Conservation (phyloP, 441 rosid species). For the Populus hybrid region DNA sequence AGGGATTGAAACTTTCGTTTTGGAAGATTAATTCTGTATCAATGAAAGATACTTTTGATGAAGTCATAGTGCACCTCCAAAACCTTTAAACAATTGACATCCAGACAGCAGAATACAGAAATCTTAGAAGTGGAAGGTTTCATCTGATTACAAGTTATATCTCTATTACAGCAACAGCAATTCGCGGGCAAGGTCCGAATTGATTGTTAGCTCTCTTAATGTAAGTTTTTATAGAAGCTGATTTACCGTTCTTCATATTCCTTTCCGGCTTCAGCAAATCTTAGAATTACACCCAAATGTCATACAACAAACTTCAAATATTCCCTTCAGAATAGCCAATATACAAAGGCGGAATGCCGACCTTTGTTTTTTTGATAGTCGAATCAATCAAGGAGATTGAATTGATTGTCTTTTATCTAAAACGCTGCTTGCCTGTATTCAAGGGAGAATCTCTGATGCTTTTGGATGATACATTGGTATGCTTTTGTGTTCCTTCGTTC, state of each 20-base stretch:
- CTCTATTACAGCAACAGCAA: conserved; percentile 31
- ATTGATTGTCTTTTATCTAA: conserved; percentile 29
- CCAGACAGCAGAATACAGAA: conserved; percentile 29
- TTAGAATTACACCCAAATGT: conserved; percentile 32
- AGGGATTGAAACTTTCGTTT: neutral
- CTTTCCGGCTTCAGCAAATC: conserved; percentile 23
- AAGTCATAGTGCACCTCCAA: conserved; percentile 14
- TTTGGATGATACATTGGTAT: conserved; percentile 31
- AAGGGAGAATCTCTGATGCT: conserved; percentile 51
- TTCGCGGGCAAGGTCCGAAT: conserved; percentile 23
- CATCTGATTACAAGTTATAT: conserved; percentile 35
- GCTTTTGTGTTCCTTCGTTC: conserved; percentile 40
- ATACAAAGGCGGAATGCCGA: conserved; percentile 15
- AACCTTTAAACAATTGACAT: conserved; percentile 26
- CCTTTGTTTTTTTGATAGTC: conserved; percentile 22
- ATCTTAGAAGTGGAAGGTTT: conserved; percentile 25
- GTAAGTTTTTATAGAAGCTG: conserved; percentile 23
- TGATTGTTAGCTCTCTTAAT: conserved; percentile 39
- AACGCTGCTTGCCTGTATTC: conserved; percentile 51
- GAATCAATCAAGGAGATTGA: conserved; percentile 25
- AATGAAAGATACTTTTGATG: neutral
- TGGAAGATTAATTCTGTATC: neutral
- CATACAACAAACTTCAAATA: conserved; percentile 30
- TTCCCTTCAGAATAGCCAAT: conserved; percentile 16
- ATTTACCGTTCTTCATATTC: conserved; percentile 13